phyloP scores from a whole-genome alignment of 139 green algal genomes.

The Chlamydomonas schloesseri region DNA sequence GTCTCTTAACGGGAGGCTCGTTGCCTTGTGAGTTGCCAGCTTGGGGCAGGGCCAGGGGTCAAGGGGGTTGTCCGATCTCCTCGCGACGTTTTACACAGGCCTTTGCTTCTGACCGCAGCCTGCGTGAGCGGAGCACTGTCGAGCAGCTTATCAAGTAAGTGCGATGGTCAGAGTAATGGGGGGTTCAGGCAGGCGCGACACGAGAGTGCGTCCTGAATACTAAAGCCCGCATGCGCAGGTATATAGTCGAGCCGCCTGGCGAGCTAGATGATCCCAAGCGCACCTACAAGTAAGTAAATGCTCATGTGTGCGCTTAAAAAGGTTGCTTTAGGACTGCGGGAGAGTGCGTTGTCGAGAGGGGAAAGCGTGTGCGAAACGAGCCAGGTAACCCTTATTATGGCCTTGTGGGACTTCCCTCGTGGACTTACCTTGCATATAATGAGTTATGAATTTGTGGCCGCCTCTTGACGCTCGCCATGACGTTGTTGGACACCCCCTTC shows the following conservation, averaged over 20 bases:
- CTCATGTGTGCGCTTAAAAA: background rate
- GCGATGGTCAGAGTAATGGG: background rate
- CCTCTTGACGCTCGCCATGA: too few species aligned
- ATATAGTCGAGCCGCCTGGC: constrained; percentile 73
- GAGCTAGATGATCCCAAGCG: constrained; percentile 80
- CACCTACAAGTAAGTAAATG: constrained; percentile 76
- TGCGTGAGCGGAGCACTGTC: constrained; percentile 78
- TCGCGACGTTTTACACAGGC: background rate
- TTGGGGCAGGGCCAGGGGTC: background rate
- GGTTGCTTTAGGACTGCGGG: too few species aligned
- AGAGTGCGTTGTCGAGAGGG: too few species aligned
- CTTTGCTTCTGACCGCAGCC: constrained; percentile 51
- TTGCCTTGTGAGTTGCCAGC: constrained; percentile 78
- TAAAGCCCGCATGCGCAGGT: constrained; percentile 50
- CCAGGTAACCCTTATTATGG: too few species aligned
- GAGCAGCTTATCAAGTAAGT: constrained; percentile 80
- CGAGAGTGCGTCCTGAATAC: background rate
- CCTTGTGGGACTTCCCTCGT: background rate
- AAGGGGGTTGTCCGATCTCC: constrained; percentile 17
- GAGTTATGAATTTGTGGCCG: too few species aligned
- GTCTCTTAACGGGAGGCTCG: constrained; percentile 87
- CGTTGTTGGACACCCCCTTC: too few species aligned
- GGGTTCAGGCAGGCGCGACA: background rate
- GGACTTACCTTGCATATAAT: background rate
- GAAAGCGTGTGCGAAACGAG: too few species aligned